Evolutionary conservation across 2,329 filamentous ascomycete species (phyloP).

Genomic region (Penicillium sp.): DNA sequence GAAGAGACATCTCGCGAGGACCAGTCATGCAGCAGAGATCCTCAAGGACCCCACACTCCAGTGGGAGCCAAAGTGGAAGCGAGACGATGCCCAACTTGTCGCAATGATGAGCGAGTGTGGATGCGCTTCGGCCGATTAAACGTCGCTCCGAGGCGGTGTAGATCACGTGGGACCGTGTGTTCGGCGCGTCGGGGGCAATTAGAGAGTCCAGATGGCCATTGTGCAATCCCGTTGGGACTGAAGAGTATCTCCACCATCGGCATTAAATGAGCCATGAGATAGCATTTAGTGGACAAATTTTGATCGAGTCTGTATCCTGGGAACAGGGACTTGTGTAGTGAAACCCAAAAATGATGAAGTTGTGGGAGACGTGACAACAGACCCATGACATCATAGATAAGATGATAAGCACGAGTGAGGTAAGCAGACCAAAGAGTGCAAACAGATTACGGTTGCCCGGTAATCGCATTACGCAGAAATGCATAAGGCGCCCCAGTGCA

Average conservation of each 20-base stretch:
- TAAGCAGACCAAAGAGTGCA: slow-evolving; percentile 15
- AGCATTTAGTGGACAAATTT: background rate
- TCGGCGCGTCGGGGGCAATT: slow-evolving; percentile 18
- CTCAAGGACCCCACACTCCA: slow-evolving; percentile 8
- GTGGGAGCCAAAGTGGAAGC: slow-evolving; percentile 2
- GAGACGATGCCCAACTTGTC: slow-evolving; percentile 14
- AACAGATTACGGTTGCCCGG: slow-evolving; percentile 7
- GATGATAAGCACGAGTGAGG: slow-evolving; percentile 15
- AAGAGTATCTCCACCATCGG: background rate
- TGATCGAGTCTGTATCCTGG: rapidly evolving
- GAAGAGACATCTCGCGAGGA: slow-evolving; percentile 1
- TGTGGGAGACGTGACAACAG: slow-evolving; percentile 24
- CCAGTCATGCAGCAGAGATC: slow-evolving; percentile 6
- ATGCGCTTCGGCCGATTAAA: slow-evolving; percentile 22
- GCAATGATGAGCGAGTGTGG: slow-evolving; percentile 18
- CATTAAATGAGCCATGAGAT: too few species aligned
- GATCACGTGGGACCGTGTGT: slow-evolving; percentile 24
- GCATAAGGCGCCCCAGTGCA: too few species aligned
- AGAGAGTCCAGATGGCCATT: slow-evolving; percentile 12
- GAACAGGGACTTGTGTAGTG: background rate
- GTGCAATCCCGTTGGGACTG: background rate
- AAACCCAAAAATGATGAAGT: slow-evolving; percentile 7
- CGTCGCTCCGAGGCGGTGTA: slow-evolving; percentile 20
- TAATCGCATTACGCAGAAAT: too few species aligned
- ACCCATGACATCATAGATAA: slow-evolving; percentile 20